Evolutionary conservation across 257 asterid species (phyloP), one percentile per base, ranked within the genome.

Genomic region (Lithospermum erythrorhizon): DNA sequence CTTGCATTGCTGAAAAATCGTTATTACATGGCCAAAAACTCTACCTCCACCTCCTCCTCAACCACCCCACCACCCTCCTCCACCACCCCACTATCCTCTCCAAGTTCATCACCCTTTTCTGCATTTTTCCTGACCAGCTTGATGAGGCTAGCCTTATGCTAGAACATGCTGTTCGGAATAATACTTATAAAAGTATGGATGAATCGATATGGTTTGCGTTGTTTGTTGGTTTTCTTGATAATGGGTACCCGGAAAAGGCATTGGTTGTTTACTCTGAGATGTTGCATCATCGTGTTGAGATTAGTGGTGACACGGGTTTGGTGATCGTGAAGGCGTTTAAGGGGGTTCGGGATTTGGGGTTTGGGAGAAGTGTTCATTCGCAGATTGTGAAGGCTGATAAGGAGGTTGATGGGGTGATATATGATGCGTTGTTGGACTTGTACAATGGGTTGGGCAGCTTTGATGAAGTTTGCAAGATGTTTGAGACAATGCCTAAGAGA

Each of bases 91-190:
- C 58, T 15, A 56, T 82, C 17, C 68, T 61, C 9, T 72, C 85
- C 58, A 82, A 79, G 65, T 76, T 82, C 52, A 72, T 79, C 5
- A 82, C 85, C 55, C 76, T 82, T 60, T 82, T 82, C 79, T 76
- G 83, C 6, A 75, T 68, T 55, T 78, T 78, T 54, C 77, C 80
- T 58, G 80, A 79, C 61, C 76, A 60, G 3, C 29, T 82, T 20
- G 72, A 76, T 27, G 83, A 79, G 61, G 81, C 83, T 13, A 73
- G 67, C n/a, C 70, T 79, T 13, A 71, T 73, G 59, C 79, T 79
- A 5, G 67, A 67, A 6, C 66, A 68, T 15, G 78, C 66, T 8
- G 16, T 61, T 54, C 73, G 67, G 59, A 30, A 62, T 53, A 68
- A 23, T 65, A 65, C 41, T 63, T 61, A 25, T 63, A 68, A 9